These are phyloP conservation scores for Fusarium sp. DNA, from an alignment of 2,329 filamentous ascomycete genomes.

Conservation along the genomic window DNA sequence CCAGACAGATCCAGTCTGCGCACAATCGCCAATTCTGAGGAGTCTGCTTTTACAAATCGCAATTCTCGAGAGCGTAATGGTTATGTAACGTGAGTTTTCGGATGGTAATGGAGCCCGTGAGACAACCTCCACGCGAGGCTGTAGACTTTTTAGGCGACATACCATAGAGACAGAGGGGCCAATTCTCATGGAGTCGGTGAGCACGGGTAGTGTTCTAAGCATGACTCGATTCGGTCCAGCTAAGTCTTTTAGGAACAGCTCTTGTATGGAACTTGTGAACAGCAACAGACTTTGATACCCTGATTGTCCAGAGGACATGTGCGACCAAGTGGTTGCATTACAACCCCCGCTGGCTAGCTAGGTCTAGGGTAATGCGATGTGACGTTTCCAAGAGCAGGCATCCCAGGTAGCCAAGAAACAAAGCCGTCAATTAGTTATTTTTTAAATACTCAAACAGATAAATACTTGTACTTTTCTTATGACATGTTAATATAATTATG, in stretches of 20 bases:
- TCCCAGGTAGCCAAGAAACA: too few species aligned
- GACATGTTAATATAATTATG: too few species aligned
- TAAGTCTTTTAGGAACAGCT: fast-evolving
- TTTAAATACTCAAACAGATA: neutral
- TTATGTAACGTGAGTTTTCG: neutral
- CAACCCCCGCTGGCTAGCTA: fast-evolving
- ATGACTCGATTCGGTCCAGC: neutral
- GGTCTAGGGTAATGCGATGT: neutral
- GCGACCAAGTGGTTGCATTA: neutral
- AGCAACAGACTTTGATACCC: fast-evolving
- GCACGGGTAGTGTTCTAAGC: neutral
- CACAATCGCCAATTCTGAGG: too few species aligned
- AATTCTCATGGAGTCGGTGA: neutral
- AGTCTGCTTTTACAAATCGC: fast-evolving
- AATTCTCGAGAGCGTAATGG: neutral
- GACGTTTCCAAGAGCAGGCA: neutral
- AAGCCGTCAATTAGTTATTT: fast-evolving
- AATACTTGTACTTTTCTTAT: too few species aligned
- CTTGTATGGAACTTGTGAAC: neutral
- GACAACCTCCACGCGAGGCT: fast-evolving
- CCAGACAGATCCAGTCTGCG: neutral
- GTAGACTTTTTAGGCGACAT: fast-evolving
- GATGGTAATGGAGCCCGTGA: neutral
- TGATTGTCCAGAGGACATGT: too few species aligned
- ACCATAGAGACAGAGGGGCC: fast-evolving